phyloP scores from a whole-genome alignment of 179 eudicot species.

The Pouteria campechiana region DNA sequence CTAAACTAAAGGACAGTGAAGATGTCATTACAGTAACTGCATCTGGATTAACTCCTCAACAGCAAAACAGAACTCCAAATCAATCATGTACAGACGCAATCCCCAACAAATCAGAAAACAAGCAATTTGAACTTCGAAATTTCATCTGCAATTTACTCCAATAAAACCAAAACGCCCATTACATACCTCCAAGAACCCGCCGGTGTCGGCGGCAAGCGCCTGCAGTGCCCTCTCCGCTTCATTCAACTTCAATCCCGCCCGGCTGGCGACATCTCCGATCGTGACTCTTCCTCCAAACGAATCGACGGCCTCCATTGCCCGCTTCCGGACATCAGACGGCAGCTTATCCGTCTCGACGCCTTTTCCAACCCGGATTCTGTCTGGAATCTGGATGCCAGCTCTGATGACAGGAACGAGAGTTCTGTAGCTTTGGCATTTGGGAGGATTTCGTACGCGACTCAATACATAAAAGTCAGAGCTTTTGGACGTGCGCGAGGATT shows the following conservation, averaged over 20 bases:
- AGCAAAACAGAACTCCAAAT: too few species aligned
- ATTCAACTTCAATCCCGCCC: slow-evolving; percentile 57
- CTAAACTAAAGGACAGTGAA: too few species aligned
- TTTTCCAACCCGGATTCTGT: slow-evolving; percentile 49
- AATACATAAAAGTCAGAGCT: slow-evolving; percentile 7
- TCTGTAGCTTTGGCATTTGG: not conserved
- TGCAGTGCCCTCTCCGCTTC: slow-evolving; percentile 83
- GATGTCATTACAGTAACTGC: too few species aligned
- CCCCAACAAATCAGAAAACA: too few species aligned
- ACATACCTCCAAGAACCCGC: slow-evolving; percentile 78
- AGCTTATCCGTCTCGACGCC: slow-evolving; percentile 72
- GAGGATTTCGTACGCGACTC: not conserved
- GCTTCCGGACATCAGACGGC: slow-evolving; percentile 55
- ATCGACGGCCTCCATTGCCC: slow-evolving; percentile 75
- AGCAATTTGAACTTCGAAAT: too few species aligned
- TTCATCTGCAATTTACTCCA: too few species aligned
- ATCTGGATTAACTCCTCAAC: too few species aligned
- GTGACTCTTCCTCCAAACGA: slow-evolving; percentile 66
- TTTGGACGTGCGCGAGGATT: slow-evolving; percentile 8
- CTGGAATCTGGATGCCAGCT: slow-evolving; percentile 25
- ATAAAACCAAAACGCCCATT: too few species aligned
- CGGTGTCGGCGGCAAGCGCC: slow-evolving; percentile 85
- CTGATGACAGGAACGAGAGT: slow-evolving; percentile 17
- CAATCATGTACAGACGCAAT: too few species aligned
- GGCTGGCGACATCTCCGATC: slow-evolving; percentile 77